These are phyloP conservation scores for Trichoderma harzianum DNA, from an alignment of 2,329 filamentous ascomycete species.

Conservation along the genomic window DNA sequence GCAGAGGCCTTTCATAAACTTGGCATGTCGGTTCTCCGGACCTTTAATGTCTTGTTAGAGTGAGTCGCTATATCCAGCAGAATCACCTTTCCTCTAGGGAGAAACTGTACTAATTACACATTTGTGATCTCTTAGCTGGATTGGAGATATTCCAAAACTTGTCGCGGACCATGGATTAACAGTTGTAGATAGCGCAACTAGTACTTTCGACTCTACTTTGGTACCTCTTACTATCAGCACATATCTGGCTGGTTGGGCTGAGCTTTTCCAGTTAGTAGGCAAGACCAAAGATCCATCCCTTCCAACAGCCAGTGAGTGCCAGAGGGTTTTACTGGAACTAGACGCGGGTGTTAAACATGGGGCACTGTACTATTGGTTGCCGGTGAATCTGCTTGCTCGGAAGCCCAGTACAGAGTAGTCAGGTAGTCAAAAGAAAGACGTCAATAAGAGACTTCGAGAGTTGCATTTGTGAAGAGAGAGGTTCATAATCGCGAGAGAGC, in stretches of 20 bases:
- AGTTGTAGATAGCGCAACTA: not conserved
- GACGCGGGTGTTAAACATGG: not conserved
- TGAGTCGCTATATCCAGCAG: not conserved
- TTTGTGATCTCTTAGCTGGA: not conserved
- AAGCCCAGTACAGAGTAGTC: not conserved
- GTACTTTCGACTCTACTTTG: not conserved
- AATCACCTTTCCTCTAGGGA: not conserved
- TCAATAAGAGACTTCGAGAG: no score
- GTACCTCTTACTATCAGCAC: not conserved
- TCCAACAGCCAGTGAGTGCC: not conserved
- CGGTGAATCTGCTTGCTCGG: not conserved
- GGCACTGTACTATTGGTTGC: not conserved
- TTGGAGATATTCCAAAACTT: not conserved
- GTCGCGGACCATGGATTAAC: not conserved
- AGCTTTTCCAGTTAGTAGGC: not conserved
- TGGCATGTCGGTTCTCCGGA: not conserved
- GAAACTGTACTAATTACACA: not conserved
- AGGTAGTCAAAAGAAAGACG: not conserved
- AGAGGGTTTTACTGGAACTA: not conserved
- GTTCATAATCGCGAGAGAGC: no score
- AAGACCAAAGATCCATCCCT: not conserved
- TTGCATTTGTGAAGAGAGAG: no score
- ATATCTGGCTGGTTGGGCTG: not conserved
- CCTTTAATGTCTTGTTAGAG: not conserved
- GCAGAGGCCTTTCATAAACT: not conserved